A percentile compares a stretch with the other conserved stretches of the same genome.
These are phyloP conservation scores for Vinca minor DNA, from an alignment of 257 asterid species.

Conservation along the genomic window DNA sequence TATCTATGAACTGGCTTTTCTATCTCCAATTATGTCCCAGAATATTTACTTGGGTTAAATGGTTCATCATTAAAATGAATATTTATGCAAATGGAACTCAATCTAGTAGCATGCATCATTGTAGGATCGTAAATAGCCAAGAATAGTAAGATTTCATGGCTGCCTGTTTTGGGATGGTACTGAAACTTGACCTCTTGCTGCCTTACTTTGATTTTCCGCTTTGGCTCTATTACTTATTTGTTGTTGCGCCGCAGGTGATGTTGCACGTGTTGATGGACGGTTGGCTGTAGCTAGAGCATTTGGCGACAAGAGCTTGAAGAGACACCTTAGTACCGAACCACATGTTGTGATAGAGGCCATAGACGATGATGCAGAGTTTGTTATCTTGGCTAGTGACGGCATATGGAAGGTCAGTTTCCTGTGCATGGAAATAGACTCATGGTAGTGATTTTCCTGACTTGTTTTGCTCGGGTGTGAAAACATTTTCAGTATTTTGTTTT, in stretches of 20 bases:
- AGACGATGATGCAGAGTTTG: slow-evolving; percentile 61
- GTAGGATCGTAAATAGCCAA: no score
- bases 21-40: background rate
- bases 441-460: no score
- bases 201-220: no score
- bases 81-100: no score
- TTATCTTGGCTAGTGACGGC: slow-evolving; percentile 90
- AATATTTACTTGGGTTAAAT: background rate
- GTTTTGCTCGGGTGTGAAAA: no score
- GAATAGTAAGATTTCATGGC: background rate
- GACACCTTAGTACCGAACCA: slow-evolving; percentile 86
- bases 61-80: background rate
- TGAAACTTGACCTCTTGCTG: background rate
- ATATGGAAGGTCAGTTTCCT: slow-evolving; percentile 69
- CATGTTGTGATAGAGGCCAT: slow-evolving; percentile 49
- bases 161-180: no score
- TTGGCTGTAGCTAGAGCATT: slow-evolving; percentile 96
- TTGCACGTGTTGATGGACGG: slow-evolving; percentile 85
- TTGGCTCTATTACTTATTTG: background rate
- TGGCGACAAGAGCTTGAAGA: slow-evolving; percentile 86
- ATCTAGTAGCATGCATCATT: background rate
- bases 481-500: no score
- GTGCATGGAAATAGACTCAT: no score
- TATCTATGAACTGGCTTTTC: background rate
- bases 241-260: slow-evolving; percentile 60